Percentiles rank a stretch among this genome's conserved stretches.
Conservation (phyloP, 192 early-diverging fungal genomes). For the Coemansia nantahalensis region DNA sequence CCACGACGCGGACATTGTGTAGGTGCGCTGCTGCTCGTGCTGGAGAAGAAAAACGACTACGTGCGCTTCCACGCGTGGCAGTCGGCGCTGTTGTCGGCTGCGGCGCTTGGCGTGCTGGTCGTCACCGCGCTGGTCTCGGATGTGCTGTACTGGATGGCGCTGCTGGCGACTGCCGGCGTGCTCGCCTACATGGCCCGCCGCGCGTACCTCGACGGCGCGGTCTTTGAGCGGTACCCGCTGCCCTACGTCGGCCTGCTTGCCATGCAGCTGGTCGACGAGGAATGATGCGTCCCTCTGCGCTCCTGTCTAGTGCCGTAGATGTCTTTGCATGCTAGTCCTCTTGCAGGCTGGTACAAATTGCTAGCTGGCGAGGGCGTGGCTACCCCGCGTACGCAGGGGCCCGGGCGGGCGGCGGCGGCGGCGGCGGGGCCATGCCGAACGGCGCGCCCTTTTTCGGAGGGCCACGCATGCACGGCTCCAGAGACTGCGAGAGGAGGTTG, state of each 20-base stretch:
- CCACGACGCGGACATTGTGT: too few relatives aligned
- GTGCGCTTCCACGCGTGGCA: slow-evolving; percentile 58
- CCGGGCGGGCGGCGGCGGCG: too few relatives aligned
- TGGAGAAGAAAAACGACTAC: slow-evolving; percentile 73
- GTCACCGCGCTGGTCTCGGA: slow-evolving; percentile 38
- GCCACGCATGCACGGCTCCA: slow-evolving; percentile 57
- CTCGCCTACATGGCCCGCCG: slow-evolving; percentile 52
- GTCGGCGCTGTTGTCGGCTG: slow-evolving; percentile 45
- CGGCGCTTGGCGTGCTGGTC: slow-evolving; percentile 23
- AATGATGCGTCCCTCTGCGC: too few relatives aligned
- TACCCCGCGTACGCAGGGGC: too few relatives aligned
- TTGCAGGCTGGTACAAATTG: too few relatives aligned
- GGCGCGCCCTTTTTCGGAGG: slow-evolving; percentile 45
- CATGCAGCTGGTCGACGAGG: slow-evolving; percentile 64
- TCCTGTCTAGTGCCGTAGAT: too few relatives aligned
- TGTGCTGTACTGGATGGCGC: slow-evolving; percentile 42
- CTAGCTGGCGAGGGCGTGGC: too few relatives aligned
- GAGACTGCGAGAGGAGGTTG: slow-evolving; percentile 57
- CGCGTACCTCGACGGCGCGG: slow-evolving; percentile 68
- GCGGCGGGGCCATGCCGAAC: slow-evolving; percentile 41
- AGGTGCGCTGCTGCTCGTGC: slow-evolving; percentile 68
- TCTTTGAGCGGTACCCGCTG: slow-evolving; percentile 66
- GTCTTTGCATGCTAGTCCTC: too few relatives aligned
- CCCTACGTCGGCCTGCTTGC: slow-evolving; percentile 69
- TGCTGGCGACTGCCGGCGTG: slow-evolving; percentile 10